Base-by-base conservation (phyloP, 75 land plant genomes). In the Adiantum capillusveneris region DNA sequence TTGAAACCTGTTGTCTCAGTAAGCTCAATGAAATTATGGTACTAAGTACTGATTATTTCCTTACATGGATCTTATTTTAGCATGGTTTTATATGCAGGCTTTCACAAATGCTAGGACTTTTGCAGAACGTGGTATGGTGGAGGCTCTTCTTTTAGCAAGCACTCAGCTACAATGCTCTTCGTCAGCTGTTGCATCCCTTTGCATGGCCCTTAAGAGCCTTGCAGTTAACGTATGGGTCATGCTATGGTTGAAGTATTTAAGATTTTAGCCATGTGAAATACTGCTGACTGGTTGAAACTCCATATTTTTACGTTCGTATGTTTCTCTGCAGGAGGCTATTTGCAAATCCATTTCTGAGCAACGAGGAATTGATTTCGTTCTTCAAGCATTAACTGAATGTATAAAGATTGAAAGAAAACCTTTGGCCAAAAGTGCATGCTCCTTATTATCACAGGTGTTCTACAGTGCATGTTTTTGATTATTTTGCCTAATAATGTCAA, bases 71-170 rank as follows among this genome's bases (percentile, higher is more conserved):
- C n/a, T n/a, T n/a, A n/a, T n/a, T n/a, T n/a, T n/a, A n/a, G n/a
- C n/a, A 34, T 34, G 37, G 37, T 3, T 34, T 34, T 3, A 5
- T 34, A 34, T 34, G 37, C 77, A 93, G 98, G 87, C 80, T 18
- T 88, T 71, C 65, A 83, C 76, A 36, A 84, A 93, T 79, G 98
- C 95, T 30, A 76, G 95, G 45, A 81, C 58, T 59, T 91, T 93
- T 74, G 90, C 87, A 2, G 74, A 93, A 58, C 60, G 65, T 66
- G 98, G 98, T 41, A 70, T 84, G 64, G 74, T 88, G 46, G 75
- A 78, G 53, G 79, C 78, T 53, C 76, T 93, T 29, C 76, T 88
- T 22, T 79, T 34, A 9, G 37, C 74, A 16, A 77, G 76, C 56
- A 69, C 78, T 29, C 68, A 25, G 9, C 59, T 59, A 31, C 70